These are phyloP conservation scores for Solanum paucissectum DNA, from an alignment of 257 asterid genomes.

Conservation along the genomic window DNA sequence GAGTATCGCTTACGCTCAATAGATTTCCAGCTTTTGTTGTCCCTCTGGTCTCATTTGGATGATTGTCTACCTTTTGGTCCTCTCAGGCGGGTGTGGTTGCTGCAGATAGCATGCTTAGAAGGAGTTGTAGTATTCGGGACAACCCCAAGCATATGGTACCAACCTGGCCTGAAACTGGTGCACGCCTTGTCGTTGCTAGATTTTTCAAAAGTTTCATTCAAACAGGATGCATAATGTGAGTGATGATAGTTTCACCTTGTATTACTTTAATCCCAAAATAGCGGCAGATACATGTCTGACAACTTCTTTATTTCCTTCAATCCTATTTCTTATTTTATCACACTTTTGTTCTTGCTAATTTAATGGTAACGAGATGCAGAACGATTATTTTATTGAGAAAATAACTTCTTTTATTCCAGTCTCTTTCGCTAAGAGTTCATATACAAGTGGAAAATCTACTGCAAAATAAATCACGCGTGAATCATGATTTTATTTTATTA, in stretches of 20 bases:
- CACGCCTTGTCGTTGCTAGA: conserved; percentile 55
- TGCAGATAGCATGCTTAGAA: conserved; percentile 45
- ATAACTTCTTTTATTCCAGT: not conserved
- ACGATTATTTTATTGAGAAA: not conserved
- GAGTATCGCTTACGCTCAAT: not conserved
- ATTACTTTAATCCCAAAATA: not conserved
- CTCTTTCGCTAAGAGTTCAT: not conserved
- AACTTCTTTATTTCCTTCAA: not conserved
- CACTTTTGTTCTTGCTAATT: not conserved
- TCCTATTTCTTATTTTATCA: not conserved
- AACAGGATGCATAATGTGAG: conserved; percentile 66
- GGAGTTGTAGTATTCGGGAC: conserved; percentile 12
- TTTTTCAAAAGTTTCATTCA: conserved; percentile 46
- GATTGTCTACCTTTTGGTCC: not conserved
- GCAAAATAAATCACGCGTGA: not conserved
- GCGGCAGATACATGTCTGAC: not conserved
- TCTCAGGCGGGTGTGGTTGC: conserved; percentile 62
- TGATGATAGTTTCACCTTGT: not conserved
- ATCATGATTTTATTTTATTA: not conserved
- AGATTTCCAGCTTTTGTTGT: not conserved
- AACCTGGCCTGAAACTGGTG: conserved; percentile 73
- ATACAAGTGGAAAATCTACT: not conserved
- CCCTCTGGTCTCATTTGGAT: not conserved
- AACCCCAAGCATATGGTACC: conserved; percentile 65
- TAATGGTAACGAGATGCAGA: not conserved